Conservation (phyloP, 306 rosid species). For the Sechiopsis laciniata region DNA sequence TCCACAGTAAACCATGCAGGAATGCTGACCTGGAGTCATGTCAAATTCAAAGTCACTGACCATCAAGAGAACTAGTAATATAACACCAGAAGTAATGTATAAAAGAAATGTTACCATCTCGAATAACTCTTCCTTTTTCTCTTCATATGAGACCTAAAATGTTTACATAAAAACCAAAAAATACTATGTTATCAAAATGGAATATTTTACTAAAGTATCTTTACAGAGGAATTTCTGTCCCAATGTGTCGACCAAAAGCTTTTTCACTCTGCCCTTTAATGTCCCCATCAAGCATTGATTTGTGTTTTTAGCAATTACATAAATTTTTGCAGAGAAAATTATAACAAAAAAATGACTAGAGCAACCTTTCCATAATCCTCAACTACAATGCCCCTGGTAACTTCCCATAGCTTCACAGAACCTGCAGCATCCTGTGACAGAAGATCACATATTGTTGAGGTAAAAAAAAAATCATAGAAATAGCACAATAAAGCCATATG, state of each 20-base stretch:
- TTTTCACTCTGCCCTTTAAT: background rate
- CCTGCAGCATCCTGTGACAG: constrained; percentile 71
- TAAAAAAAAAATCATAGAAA: background rate
- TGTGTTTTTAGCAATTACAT: constrained; percentile 21
- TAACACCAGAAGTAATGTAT: constrained; percentile 12
- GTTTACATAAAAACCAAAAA: constrained; percentile 29
- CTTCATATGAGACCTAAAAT: constrained; percentile 76
- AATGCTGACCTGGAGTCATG: constrained; percentile 79
- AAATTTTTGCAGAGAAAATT: constrained; percentile 20
- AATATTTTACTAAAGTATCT: constrained; percentile 11
- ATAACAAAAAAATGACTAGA: constrained; percentile 23
- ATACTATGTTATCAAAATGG: constrained; percentile 1
- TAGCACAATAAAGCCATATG: background rate
- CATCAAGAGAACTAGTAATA: constrained; percentile 22
- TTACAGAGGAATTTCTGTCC: background rate
- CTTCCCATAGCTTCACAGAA: constrained; percentile 97
- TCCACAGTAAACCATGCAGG: constrained; percentile 98
- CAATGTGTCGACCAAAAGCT: background rate
- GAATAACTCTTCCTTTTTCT: constrained; percentile 84
- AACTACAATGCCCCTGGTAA: constrained; percentile 76
- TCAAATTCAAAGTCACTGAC: constrained; percentile 23
- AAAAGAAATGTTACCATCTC: constrained; percentile 64
- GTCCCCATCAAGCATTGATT: constrained; percentile 22
- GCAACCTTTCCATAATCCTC: constrained; percentile 91
- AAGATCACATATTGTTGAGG: constrained; percentile 21